These are phyloP conservation scores for Garcia nutans DNA, from an alignment of 345 rosid species.

Conservation along the genomic window DNA sequence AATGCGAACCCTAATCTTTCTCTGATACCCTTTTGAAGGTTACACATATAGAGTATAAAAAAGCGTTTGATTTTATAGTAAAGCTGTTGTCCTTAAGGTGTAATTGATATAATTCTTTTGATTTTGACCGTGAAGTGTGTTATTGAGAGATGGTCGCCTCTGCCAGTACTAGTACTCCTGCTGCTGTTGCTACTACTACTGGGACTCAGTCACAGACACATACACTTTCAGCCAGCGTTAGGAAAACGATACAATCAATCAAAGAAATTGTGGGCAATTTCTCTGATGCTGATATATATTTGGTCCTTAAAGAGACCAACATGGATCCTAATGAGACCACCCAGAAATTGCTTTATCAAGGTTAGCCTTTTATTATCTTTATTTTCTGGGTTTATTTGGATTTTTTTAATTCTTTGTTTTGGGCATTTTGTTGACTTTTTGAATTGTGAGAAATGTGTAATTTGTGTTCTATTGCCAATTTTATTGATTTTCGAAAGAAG, in stretches of 20 bases:
- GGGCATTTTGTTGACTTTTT: background rate
- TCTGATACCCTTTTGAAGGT: background rate
- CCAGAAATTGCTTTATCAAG: slow-evolving; percentile 76
- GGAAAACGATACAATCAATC: slow-evolving; percentile 59
- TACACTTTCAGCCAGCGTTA: slow-evolving; percentile 47
- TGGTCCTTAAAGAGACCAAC: slow-evolving; percentile 59
- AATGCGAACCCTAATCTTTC: slow-evolving; percentile 42
- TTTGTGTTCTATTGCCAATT: too few species aligned
- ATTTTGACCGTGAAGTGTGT: background rate
- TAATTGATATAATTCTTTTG: background rate
- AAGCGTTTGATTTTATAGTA: too few species aligned
- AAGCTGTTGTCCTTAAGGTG: background rate
- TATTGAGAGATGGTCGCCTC: slow-evolving; percentile 45
- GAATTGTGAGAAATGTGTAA: background rate
- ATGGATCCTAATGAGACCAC: slow-evolving; percentile 86
- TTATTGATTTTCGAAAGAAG: background rate
- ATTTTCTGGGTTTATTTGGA: background rate
- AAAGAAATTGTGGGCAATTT: slow-evolving; percentile 76
- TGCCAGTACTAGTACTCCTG: slow-evolving; percentile 7
- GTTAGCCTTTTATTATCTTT: slow-evolving; percentile 23
- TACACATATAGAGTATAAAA: background rate
- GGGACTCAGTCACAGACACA: slow-evolving; percentile 26
- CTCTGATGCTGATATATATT: slow-evolving; percentile 71
- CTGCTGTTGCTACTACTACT: background rate
- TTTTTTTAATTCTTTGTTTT: background rate